phyloP scores from a whole-genome alignment of 2,329 filamentous ascomycete genomes.

The Cladophialophora psammophila region DNA sequence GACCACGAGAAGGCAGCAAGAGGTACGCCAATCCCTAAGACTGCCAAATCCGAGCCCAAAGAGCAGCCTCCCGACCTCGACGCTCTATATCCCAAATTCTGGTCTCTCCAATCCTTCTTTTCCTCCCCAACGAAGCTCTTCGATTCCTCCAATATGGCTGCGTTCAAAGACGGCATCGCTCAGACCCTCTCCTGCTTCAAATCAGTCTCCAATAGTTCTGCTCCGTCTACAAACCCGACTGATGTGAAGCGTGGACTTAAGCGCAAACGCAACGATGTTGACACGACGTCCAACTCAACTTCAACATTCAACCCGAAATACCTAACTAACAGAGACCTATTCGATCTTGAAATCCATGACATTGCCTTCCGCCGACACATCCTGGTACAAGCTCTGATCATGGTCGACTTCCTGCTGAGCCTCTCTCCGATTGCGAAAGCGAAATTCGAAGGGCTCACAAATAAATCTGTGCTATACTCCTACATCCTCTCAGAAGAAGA shows the following conservation, averaged over 20 bases:
- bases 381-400: slow-evolving; percentile 90
- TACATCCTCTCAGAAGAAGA: slow-evolving; percentile 83
- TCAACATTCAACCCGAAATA: slow-evolving; percentile 96
- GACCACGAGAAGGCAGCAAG: slow-evolving; percentile 33
- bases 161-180: slow-evolving; percentile 69
- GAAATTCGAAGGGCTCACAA: slow-evolving; percentile 74
- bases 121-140: slow-evolving; percentile 88
- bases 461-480: slow-evolving; percentile 86
- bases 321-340: slow-evolving; percentile 94
- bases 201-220: slow-evolving; percentile 71
- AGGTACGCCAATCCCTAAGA: slow-evolving; percentile 31
- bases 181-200: slow-evolving; percentile 78
- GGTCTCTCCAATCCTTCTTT: slow-evolving; percentile 90
- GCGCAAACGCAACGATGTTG: slow-evolving; percentile 69
- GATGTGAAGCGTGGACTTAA: slow-evolving; percentile 72
- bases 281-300: slow-evolving; percentile 45
- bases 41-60: slow-evolving; percentile 41
- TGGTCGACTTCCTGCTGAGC: slow-evolving; percentile 94
- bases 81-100: slow-evolving; percentile 87
- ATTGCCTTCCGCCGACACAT: slow-evolving; percentile 93
- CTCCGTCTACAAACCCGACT: slow-evolving; percentile 62
- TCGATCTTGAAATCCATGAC: slow-evolving; percentile 94
- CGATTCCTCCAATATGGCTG: slow-evolving; percentile 69
- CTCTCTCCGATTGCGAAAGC: slow-evolving; percentile 82
- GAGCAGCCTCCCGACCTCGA: slow-evolving; percentile 63